Percentiles rank a stretch among this genome's conserved stretches.
phyloP scores from a whole-genome alignment of 495 filamentous ascomycete species.

The Lentithecium fluviatile region DNA sequence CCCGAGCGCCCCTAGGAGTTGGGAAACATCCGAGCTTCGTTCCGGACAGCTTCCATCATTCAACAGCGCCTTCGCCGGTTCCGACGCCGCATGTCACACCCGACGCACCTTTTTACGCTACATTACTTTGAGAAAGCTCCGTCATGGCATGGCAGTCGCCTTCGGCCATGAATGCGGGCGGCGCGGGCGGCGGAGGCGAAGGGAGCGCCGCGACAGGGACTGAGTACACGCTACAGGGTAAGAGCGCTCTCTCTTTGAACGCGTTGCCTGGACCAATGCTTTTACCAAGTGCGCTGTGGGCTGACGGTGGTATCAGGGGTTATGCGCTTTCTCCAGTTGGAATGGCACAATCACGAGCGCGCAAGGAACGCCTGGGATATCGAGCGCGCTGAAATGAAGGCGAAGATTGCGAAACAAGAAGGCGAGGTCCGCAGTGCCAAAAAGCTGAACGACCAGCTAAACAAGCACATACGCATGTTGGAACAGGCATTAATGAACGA shows the following conservation, averaged over 20 bases:
- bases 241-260: conserved; percentile 21
- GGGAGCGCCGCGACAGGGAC: conserved; percentile 56
- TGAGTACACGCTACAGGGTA: conserved; percentile 98
- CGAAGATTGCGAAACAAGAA: conserved; percentile 91
- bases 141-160: conserved; percentile 42
- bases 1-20: conserved; percentile 15
- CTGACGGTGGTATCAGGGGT: conserved; percentile 61
- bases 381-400: conserved; percentile 98
- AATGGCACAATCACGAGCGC: conserved; percentile 98
- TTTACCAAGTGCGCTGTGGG: conserved; percentile 9
- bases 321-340: conserved; percentile 98
- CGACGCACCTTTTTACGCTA: conserved; percentile 3
- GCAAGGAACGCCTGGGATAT: conserved; percentile 99
- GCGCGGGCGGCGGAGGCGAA: conserved; percentile 34
- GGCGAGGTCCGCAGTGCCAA: conserved; percentile 83
- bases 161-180: conserved; percentile 38
- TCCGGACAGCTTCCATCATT: conserved; percentile 30
- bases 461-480: conserved; percentile 85
- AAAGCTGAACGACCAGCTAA: conserved; percentile 78
- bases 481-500: conserved; percentile 86
- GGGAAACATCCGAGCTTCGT: conserved; percentile 28
- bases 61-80: neutral
- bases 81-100: conserved; percentile 28
- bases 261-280: neutral
- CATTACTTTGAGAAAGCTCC: conserved; percentile 5